phyloP scores from a whole-genome alignment of 805 yeast species.

The Ogataea wickerhamii region DNA sequence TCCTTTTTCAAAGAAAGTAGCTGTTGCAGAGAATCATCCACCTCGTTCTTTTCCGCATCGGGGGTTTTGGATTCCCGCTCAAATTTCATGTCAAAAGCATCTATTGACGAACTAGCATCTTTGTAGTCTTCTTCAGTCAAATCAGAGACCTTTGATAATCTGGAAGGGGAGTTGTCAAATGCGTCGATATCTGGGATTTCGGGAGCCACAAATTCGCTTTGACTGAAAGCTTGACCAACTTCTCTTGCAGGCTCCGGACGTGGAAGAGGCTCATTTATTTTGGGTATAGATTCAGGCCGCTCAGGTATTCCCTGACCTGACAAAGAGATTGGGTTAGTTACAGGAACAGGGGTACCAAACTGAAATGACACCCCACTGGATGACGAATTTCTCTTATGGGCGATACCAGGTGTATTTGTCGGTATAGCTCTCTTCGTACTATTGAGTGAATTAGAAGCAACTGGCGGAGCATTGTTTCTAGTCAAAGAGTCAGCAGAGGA shows the following conservation, averaged over 20 bases:
- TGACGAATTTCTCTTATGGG: background rate
- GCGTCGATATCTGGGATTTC: background rate
- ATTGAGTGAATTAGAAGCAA: background rate
- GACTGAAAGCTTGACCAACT: background rate
- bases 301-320: background rate
- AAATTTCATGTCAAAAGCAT: constrained; percentile 24
- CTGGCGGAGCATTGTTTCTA: background rate
- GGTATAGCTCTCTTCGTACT: background rate
- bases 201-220: background rate
- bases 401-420: background rate
- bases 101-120: constrained; percentile 24
- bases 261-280: background rate
- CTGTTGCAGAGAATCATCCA: constrained; percentile 26
- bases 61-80: constrained; percentile 5
- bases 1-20: constrained; percentile 26
- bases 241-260: background rate
- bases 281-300: background rate
- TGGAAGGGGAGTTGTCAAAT: constrained; percentile 3
- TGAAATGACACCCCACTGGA: background rate
- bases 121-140: constrained; percentile 13
- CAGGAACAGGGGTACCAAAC: background rate
- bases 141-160: constrained; percentile 1
- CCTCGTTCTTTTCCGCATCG: constrained; percentile 2
- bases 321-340: background rate
- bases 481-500: background rate